phyloP scores from a whole-genome alignment of 1,284 basidiomycete species.

The Gomphus bonarii region DNA sequence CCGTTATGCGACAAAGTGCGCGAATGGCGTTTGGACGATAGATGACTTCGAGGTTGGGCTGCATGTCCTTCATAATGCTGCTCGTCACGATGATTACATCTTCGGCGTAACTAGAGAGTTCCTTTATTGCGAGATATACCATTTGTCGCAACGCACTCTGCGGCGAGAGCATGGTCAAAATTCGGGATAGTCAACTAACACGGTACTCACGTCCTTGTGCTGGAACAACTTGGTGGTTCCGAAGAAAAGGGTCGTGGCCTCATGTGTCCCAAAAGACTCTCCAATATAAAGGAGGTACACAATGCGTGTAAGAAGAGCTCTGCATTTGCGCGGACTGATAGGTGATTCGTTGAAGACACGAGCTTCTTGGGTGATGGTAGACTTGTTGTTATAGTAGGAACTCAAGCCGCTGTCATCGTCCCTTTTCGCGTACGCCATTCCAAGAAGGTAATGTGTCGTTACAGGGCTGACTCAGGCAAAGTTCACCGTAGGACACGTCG shows the following conservation, averaged over 20 bases:
- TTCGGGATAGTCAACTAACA: not conserved
- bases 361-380: constrained; percentile 95
- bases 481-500: not conserved
- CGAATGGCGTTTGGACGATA: constrained; percentile 98
- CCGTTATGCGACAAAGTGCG: constrained; percentile 93
- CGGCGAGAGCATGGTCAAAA: not conserved
- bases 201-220: constrained; percentile 87
- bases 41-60: constrained; percentile 97
- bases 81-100: constrained; percentile 99
- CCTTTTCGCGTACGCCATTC: constrained; percentile 78
- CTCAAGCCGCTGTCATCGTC: constrained; percentile 85
- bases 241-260: constrained; percentile 97
- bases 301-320: constrained; percentile 92
- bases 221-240: constrained; percentile 99
- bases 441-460: not conserved
- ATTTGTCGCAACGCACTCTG: constrained; percentile 94
- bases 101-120: constrained; percentile 91
- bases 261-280: constrained; percentile 91
- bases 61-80: constrained; percentile 99
- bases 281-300: constrained; percentile 95
- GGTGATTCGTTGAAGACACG: constrained; percentile 99
- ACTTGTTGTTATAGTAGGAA: constrained; percentile 89
- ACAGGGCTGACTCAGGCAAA: not conserved
- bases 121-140: constrained; percentile 98
- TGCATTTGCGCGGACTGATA: constrained; percentile 93